These are phyloP conservation scores for Exophiala spinifera DNA, from an alignment of 2,329 filamentous ascomycete species.

Conservation along the genomic window DNA sequence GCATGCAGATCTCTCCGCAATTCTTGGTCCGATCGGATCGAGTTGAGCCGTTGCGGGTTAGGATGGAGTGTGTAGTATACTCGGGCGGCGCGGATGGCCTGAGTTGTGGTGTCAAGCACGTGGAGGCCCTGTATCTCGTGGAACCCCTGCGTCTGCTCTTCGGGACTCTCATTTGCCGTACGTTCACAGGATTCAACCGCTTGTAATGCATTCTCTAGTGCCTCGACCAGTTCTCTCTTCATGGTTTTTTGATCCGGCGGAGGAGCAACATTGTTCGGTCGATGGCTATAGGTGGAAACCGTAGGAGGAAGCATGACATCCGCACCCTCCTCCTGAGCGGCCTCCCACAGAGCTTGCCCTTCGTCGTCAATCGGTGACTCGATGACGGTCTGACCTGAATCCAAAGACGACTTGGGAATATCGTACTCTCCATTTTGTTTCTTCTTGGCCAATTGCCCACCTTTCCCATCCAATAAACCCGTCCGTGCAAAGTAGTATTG, in stretches of 20 bases:
- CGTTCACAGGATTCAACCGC: slow-evolving; percentile 51
- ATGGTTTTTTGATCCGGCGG: slow-evolving; percentile 80
- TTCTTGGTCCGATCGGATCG: slow-evolving; percentile 82
- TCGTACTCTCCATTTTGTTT: slow-evolving; percentile 49
- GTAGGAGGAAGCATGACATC: slow-evolving; percentile 90
- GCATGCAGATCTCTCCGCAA: slow-evolving; percentile 79
- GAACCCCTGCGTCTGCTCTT: slow-evolving; percentile 60
- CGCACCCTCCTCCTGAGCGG: slow-evolving; percentile 62
- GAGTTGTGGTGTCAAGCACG: slow-evolving; percentile 84
- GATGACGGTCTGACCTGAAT: slow-evolving; percentile 35
- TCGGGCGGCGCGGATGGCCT: slow-evolving; percentile 93
- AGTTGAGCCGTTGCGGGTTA: slow-evolving; percentile 75
- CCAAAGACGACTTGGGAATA: slow-evolving; percentile 41
- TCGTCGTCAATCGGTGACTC: slow-evolving; percentile 56
- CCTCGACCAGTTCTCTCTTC: slow-evolving; percentile 64
- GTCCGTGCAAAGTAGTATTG: slow-evolving; percentile 98
- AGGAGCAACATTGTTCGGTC: slow-evolving; percentile 74
- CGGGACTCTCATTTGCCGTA: slow-evolving; percentile 39
- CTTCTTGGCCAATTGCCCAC: slow-evolving; percentile 74
- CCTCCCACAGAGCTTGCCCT: slow-evolving; percentile 37
- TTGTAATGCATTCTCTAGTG: slow-evolving; percentile 66
- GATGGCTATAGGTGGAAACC: slow-evolving; percentile 89
- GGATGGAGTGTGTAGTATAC: slow-evolving; percentile 95
- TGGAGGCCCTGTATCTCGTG: slow-evolving; percentile 88
- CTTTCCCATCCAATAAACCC: slow-evolving; percentile 88